These are phyloP conservation scores for Leccinellum rugosiceps DNA, from an alignment of 768 basidiomycete species.

Conservation along the genomic window DNA sequence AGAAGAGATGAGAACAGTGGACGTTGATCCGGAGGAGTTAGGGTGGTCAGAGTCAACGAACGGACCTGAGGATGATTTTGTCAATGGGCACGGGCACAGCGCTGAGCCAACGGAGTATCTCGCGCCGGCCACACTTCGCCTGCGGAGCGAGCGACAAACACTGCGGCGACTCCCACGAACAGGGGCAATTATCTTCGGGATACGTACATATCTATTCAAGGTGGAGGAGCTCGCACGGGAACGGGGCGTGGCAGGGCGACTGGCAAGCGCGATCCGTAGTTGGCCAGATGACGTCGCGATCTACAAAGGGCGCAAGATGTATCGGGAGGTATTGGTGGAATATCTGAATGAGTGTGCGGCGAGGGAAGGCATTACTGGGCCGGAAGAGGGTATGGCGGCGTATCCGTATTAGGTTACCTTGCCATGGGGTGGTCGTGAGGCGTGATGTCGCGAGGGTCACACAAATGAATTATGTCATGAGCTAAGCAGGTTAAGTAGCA, in stretches of 20 bases:
- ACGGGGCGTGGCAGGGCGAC: constrained; percentile 54
- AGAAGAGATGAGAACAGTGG: constrained; percentile 6
- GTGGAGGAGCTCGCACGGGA: constrained; percentile 51
- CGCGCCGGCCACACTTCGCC: constrained; percentile 43
- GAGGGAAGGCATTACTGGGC: constrained; percentile 10
- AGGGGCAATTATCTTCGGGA: constrained; percentile 67
- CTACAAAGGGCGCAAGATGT: constrained; percentile 29
- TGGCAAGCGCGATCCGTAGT: constrained; percentile 60
- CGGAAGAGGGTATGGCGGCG: constrained; percentile 1
- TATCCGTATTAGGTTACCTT: constrained; percentile 18
- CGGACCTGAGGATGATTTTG: constrained; percentile 50
- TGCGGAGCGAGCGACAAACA: constrained; percentile 66
- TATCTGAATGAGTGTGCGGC: constrained; percentile 22
- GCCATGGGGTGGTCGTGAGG: constrained; percentile 7
- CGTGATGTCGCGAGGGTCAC: constrained; percentile 1
- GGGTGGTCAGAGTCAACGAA: constrained; percentile 57
- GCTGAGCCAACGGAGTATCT: constrained; percentile 18
- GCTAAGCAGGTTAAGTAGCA: background rate
- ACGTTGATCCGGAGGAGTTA: constrained; percentile 60
- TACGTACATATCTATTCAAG: constrained; percentile 61
- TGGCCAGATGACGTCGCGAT: constrained; percentile 60
- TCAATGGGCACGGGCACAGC: constrained; percentile 29
- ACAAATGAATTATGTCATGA: background rate
- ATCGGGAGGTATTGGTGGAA: constrained; percentile 13
- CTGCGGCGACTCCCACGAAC: constrained; percentile 59